Conservation (phyloP, 129 eudicot genomes). For the Scalesia atractyloides region DNA sequence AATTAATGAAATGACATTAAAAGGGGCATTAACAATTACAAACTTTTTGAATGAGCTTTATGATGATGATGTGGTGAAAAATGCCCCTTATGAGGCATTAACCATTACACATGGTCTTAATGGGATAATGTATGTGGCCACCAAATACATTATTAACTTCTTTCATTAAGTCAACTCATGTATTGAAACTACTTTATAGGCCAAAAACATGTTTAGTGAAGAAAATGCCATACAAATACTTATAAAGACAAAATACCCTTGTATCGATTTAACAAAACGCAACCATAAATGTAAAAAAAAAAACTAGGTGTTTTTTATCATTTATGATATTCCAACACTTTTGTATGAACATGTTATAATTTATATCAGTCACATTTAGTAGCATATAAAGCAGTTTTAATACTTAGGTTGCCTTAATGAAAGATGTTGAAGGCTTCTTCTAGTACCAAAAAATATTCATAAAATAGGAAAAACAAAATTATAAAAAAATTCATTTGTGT, state of each 20-base stretch:
- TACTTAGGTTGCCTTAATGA: background rate
- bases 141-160: background rate
- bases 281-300: background rate
- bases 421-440: background rate
- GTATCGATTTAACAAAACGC: background rate
- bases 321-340: slow-evolving; percentile 4
- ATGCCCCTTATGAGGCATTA: too few species aligned
- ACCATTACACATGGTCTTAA: too few species aligned
- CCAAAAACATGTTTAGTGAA: background rate
- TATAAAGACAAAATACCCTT: background rate
- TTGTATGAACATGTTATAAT: background rate
- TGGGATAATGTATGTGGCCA: background rate
- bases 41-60: too few species aligned
- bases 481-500: too few species aligned
- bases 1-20: too few species aligned
- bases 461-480: background rate
- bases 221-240: background rate
- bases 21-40: too few species aligned
- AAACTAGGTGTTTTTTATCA: background rate
- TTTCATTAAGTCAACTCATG: background rate
- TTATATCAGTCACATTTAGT: background rate
- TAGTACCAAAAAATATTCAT: background rate
- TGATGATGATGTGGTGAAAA: too few species aligned
- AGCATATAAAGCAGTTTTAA: background rate
- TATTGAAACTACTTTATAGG: background rate